phyloP scores from a whole-genome alignment of 2,329 filamentous ascomycete genomes.

The Phaeosphaeriaceae sp. region DNA sequence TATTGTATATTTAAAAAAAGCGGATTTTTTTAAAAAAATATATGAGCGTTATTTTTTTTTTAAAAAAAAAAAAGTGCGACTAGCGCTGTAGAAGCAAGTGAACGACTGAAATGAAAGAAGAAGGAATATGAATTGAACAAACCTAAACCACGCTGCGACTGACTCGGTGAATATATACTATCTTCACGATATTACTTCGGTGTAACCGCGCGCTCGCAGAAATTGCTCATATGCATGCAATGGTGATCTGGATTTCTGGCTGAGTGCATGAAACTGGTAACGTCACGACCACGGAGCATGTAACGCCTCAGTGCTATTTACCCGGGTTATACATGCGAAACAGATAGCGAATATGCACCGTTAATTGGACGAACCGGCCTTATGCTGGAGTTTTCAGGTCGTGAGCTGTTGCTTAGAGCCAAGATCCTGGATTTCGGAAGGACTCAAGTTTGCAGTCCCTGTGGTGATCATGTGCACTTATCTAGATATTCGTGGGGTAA shows the following conservation, averaged over 20 bases:
- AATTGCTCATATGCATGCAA: not conserved
- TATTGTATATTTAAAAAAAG: slow-evolving; percentile 16
- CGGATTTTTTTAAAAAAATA: slow-evolving; percentile 2
- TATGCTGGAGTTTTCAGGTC: not conserved
- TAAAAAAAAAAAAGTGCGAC: slow-evolving; percentile 10
- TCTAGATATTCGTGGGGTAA: too few species aligned
- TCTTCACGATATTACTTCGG: not conserved
- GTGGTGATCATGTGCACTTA: too few species aligned
- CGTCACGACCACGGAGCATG: slow-evolving; percentile 17
- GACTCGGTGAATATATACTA: slow-evolving; percentile 19
- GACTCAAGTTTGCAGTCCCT: not conserved
- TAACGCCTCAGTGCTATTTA: slow-evolving; percentile 21
- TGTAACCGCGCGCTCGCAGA: not conserved
- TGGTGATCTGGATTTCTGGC: slow-evolving; percentile 6
- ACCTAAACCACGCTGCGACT: not conserved
- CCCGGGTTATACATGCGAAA: slow-evolving; percentile 4
- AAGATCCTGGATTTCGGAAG: slow-evolving; percentile 9
- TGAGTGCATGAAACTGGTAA: slow-evolving; percentile 29
- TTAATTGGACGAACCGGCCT: not conserved
- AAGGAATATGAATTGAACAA: slow-evolving; percentile 1
- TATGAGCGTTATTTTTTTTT: slow-evolving; percentile 2
- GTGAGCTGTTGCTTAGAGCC: not conserved
- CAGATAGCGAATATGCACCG: not conserved
- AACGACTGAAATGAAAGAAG: slow-evolving; percentile 12
- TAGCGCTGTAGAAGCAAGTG: slow-evolving; percentile 28